Percentiles rank a stretch among this genome's conserved stretches.
These are phyloP conservation scores for Diaporthe citri DNA, from an alignment of 2,329 filamentous ascomycete species.

Conservation along the genomic window DNA sequence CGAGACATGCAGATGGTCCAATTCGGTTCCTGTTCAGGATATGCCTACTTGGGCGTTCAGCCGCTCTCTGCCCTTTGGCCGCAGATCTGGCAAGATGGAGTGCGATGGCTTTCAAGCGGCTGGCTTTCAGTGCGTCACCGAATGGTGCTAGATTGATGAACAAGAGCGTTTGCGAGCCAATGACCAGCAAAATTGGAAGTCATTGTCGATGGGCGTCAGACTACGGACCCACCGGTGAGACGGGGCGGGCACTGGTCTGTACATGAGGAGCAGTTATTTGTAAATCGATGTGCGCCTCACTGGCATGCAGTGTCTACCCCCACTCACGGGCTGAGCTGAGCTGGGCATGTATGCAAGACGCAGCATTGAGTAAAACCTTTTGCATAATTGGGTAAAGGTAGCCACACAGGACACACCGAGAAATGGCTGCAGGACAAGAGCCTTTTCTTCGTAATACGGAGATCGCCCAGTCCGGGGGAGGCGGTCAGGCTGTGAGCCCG, in stretches of 20 bases:
- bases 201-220: slow-evolving; percentile 10
- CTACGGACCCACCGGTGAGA: neutral
- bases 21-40: neutral
- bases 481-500: neutral
- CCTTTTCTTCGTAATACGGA: neutral
- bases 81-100: neutral
- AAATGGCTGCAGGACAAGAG: slow-evolving; percentile 6
- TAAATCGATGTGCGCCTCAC: neutral
- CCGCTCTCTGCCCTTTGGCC: neutral
- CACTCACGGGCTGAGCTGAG: neutral
- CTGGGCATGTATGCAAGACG: neutral
- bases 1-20: slow-evolving; percentile 32
- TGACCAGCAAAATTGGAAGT: neutral
- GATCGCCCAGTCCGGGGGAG: neutral
- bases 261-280: neutral
- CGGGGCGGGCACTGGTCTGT: neutral
- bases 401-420: neutral
- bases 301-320: slow-evolving; percentile 22
- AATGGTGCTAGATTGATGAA: neutral
- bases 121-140: neutral
- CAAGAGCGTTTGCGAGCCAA: neutral
- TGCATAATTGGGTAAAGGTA: neutral
- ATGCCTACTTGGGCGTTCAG: neutral
- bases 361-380: neutral
- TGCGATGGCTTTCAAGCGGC: neutral